Evolutionary conservation across 768 basidiomycete genomes (phyloP).

Genomic region (Leccinum ochraceum): DNA sequence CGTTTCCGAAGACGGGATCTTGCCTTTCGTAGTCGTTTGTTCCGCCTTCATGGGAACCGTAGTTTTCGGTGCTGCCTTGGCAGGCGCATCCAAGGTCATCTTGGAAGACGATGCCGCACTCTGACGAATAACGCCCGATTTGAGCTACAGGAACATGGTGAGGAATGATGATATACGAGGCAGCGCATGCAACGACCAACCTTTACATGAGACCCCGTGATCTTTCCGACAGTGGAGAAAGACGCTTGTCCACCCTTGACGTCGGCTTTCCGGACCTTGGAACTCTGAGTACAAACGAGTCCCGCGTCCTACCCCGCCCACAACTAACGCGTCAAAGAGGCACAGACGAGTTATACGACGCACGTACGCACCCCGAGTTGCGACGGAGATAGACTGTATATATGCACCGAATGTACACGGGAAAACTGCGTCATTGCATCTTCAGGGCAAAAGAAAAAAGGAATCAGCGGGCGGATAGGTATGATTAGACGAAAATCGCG

Average conservation of each 20-base stretch:
- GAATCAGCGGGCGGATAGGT: not conserved
- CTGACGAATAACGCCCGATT: not conserved
- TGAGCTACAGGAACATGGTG: conserved; percentile 16
- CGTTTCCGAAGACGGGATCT: conserved; percentile 26
- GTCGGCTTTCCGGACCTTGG: conserved; percentile 36
- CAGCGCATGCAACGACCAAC: conserved; percentile 30
- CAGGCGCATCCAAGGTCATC: conserved; percentile 40
- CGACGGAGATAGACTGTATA: conserved; percentile 74
- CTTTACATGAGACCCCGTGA: conserved; percentile 47
- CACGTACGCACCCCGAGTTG: conserved; percentile 44
- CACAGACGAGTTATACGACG: not conserved
- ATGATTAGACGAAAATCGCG: conserved; percentile 15
- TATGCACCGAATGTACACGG: conserved; percentile 54
- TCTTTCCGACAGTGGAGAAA: conserved; percentile 39
- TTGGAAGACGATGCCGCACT: conserved; percentile 43
- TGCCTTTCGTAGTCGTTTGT: conserved; percentile 20
- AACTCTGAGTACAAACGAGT: conserved; percentile 39
- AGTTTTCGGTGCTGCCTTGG: conserved; percentile 13
- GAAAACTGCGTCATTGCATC: conserved; percentile 55
- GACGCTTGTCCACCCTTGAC: conserved; percentile 22
- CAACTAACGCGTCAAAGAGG: not conserved
- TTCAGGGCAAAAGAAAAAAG: conserved; percentile 23
- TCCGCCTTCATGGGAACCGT: conserved; percentile 12
- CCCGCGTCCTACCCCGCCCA: conserved; percentile 42
- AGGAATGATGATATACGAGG: not conserved